Evolutionary conservation across 345 rosid species (phyloP).

Genomic region (Citrus glauca): DNA sequence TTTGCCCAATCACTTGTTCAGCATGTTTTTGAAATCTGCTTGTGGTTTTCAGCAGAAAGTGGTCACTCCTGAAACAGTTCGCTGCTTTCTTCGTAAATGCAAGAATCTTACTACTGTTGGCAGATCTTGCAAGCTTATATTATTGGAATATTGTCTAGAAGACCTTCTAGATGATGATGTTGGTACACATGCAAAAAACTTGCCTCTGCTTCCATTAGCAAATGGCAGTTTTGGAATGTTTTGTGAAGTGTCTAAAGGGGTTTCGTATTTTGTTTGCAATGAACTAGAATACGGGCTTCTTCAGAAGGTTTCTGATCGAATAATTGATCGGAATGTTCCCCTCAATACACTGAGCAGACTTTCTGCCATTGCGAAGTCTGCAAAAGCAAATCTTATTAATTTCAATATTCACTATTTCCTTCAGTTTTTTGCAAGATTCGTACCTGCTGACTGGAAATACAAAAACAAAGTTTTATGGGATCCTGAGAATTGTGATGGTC

Average conservation of each 20-base stretch:
- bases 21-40: constrained; percentile 66
- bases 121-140: constrained; percentile 60
- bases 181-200: constrained; percentile 46
- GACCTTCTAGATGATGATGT: constrained; percentile 82
- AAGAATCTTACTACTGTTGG: constrained; percentile 42
- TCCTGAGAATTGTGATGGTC: constrained; percentile 49
- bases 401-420: constrained; percentile 55
- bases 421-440: constrained; percentile 65
- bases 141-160: constrained; percentile 91
- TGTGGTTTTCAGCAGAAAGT: constrained; percentile 65
- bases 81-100: constrained; percentile 61
- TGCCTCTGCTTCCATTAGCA: constrained; percentile 82
- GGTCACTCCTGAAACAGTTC: constrained; percentile 80
- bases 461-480: constrained; percentile 67
- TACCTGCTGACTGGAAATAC: constrained; percentile 82
- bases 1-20: constrained; percentile 64
- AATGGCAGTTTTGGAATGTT: constrained; percentile 75
- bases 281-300: constrained; percentile 72
- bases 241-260: constrained; percentile 49
- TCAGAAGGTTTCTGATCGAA: constrained; percentile 55
- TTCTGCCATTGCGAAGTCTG: constrained; percentile 60
- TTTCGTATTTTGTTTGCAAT: constrained; percentile 62
- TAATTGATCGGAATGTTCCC: constrained; percentile 71
- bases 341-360: constrained; percentile 53
- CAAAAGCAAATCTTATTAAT: constrained; percentile 52